These are phyloP conservation scores for Solanum verrucosum DNA, from an alignment of 257 asterid genomes.

Conservation along the genomic window DNA sequence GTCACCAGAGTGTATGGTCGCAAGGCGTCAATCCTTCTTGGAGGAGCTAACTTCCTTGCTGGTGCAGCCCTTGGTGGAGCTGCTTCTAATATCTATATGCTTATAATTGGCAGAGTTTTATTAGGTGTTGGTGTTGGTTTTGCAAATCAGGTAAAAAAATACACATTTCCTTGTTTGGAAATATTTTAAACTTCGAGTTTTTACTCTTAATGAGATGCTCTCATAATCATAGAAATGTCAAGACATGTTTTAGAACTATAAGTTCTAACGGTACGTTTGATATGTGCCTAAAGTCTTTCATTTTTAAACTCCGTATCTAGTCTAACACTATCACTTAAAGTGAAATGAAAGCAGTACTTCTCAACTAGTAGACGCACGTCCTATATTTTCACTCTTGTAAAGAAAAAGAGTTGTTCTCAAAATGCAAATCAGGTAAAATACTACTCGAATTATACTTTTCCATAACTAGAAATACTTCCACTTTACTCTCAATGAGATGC, in stretches of 20 bases:
- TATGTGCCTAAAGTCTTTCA: background rate
- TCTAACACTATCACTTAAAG: background rate
- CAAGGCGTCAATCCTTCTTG: slow-evolving; percentile 44
- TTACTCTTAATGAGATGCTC: background rate
- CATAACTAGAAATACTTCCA: background rate
- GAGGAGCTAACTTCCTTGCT: slow-evolving; percentile 56
- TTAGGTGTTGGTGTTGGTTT: slow-evolving; percentile 82
- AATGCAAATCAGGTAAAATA: background rate
- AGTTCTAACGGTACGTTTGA: background rate
- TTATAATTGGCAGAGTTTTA: slow-evolving; percentile 56
- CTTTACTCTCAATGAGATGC: background rate
- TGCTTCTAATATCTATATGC: slow-evolving; percentile 49
- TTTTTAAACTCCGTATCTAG: background rate
- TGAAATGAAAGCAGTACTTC: background rate
- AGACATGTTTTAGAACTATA: background rate
- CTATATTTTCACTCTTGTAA: background rate
- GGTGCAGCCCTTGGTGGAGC: slow-evolving; percentile 75
- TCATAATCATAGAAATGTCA: background rate
- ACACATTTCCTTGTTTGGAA: background rate
- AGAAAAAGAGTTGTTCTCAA: background rate
- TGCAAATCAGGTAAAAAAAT: slow-evolving; percentile 49
- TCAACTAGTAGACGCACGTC: background rate
- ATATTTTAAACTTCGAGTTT: background rate
- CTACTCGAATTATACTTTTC: background rate
- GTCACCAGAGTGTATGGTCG: slow-evolving; percentile 53